Percentiles rank a stretch among this genome's conserved stretches.
Conservation (phyloP, 2,329 filamentous ascomycete genomes). For the Celoporthe dispersa region DNA sequence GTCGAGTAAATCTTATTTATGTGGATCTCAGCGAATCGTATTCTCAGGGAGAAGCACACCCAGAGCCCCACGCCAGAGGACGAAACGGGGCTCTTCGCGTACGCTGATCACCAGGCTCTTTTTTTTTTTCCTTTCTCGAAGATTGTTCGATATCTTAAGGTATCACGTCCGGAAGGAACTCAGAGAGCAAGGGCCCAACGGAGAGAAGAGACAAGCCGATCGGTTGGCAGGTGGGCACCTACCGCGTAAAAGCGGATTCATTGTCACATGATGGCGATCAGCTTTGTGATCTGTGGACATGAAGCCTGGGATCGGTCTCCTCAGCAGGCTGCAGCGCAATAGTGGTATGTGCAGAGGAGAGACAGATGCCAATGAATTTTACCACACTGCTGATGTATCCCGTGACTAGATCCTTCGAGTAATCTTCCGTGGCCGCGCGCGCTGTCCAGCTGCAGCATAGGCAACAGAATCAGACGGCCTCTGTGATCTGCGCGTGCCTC, state of each 20-base stretch:
- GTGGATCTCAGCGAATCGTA: background rate
- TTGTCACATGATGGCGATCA: background rate
- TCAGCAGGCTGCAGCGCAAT: background rate
- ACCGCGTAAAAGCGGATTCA: background rate
- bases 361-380: background rate
- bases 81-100: background rate
- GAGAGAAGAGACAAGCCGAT: background rate
- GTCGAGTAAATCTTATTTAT: conserved; percentile 3
- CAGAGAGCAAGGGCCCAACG: background rate
- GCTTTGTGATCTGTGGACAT: no score
- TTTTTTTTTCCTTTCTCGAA: no score
- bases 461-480: background rate
- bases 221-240: background rate
- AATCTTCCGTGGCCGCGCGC: background rate
- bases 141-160: background rate
- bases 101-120: background rate
- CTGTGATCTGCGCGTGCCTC: background rate
- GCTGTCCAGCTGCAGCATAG: background rate
- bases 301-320: background rate
- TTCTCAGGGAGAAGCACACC: background rate
- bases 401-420: background rate
- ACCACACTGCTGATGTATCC: background rate
- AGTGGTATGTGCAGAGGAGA: background rate
- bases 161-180: background rate
- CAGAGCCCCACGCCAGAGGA: background rate